Base-by-base conservation (phyloP, 441 rosid genomes). In the Cnidoscolus chayamansa region DNA sequence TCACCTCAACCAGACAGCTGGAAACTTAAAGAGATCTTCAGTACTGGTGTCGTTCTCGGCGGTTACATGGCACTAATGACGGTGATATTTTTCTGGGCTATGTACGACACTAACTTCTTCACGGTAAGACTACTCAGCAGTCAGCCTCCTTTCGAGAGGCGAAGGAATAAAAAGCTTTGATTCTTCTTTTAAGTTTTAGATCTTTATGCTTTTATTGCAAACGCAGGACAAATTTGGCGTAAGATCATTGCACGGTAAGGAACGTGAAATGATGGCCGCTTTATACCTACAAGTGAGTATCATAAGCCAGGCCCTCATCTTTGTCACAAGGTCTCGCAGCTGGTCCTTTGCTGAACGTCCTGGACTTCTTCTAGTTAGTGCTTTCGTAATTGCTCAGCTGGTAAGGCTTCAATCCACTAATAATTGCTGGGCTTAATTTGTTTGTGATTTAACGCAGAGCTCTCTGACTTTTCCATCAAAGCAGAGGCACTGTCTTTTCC, bases 1-100 rank as follows among this genome's bases (percentile, higher is more conserved):
- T 93, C 97, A 78, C 97, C 98, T 37, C 81, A 13, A 75, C 98
- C 98, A 40, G 96, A 91, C 73, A 88, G 96, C 82, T 91, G 98
- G 98, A 91, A 91, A 76, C 89, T 93, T 12, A 84, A 78, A 58
- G 97, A 93, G 75, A 93, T 90, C 54, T 91, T 93, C 66, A 78
- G 89, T 15, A 86, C 98, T 12, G 94, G 97, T 9, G 6, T 87
- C 11, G 98, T 93, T 65, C 92, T 91, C 59, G 98, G 98, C 77
- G 88, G 88, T 51, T 93, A 91, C 81, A 15, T 86, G 83, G 97
- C 96, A 35, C 78, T 93, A 30, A 88, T 90, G 97, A 91, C 97
- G 0, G 91, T 93, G 1, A 0, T 88, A 63, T 91, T 93, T 84
- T 93, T 93, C 80, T 91, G 93, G 96, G 85, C 79, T 0, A 87